These are phyloP conservation scores for Psidium guajava DNA, from an alignment of 345 rosid genomes.

Conservation along the genomic window DNA sequence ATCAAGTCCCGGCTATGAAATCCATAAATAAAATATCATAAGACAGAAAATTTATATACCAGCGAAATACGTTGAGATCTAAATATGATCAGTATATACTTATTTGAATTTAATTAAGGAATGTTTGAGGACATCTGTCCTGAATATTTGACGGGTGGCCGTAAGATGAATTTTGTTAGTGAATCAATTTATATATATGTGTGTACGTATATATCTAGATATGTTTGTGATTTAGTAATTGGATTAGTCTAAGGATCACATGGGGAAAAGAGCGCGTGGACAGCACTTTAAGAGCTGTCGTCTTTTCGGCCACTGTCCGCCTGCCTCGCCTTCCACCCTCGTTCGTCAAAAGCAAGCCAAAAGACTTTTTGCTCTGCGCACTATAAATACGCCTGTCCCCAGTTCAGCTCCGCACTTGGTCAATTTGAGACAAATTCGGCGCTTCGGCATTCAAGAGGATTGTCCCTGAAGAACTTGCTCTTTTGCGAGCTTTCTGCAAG, in stretches of 20 bases:
- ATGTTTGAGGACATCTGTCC: neutral
- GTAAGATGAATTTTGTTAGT: no score
- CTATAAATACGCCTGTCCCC: neutral
- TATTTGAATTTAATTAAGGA: neutral
- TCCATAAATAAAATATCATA: neutral
- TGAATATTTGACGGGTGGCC: neutral
- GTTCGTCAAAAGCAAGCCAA: neutral
- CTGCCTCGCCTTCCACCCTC: neutral
- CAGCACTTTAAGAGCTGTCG: neutral
- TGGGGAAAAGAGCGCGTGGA: neutral
- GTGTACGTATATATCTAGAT: no score
- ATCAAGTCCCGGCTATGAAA: neutral
- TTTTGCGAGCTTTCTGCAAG: neutral
- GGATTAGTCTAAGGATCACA: neutral
- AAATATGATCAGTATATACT: neutral
- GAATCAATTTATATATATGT: no score
- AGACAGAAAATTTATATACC: neutral
- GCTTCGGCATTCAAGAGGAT: neutral
- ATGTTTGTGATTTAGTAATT: neutral
- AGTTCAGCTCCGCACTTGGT: neutral
- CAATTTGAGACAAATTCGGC: neutral
- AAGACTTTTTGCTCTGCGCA: neutral
- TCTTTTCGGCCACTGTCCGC: neutral
- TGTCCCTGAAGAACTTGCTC: neutral
- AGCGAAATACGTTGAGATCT: fast-evolving